These are phyloP conservation scores for Arachis stenosperma DNA, from an alignment of 306 rosid genomes.

Conservation along the genomic window DNA sequence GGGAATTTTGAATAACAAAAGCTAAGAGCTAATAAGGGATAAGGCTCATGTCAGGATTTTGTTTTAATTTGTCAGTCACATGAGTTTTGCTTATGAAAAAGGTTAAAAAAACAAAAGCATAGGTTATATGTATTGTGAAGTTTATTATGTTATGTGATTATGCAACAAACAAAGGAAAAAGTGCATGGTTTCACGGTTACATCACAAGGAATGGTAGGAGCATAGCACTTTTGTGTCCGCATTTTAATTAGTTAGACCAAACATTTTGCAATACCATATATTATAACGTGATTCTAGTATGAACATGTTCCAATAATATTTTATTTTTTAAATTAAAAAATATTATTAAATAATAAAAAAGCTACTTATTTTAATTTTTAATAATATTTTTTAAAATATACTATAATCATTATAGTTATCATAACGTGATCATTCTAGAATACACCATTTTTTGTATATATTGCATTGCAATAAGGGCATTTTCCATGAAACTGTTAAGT, in stretches of 20 bases:
- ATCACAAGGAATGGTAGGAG: constrained; percentile 25
- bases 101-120: constrained; percentile 6
- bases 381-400: too few species aligned
- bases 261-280: constrained; percentile 32
- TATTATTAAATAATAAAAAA: too few species aligned
- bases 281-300: too few species aligned
- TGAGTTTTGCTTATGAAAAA: constrained; percentile 45
- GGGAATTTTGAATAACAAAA: constrained; percentile 42
- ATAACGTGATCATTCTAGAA: too few species aligned
- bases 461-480: constrained; percentile 23
- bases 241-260: constrained; percentile 37
- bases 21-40: constrained; percentile 18
- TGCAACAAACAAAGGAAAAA: background rate
- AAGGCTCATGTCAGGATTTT: constrained; percentile 50
- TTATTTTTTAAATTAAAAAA: too few species aligned
- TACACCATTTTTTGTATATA: too few species aligned
- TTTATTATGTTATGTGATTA: constrained; percentile 24
- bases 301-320: too few species aligned
- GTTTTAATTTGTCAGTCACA: constrained; percentile 49
- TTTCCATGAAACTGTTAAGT: too few species aligned
- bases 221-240: constrained; percentile 23
- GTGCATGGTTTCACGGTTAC: constrained; percentile 19
- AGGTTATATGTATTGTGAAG: background rate
- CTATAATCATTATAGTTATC: too few species aligned
- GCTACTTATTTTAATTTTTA: too few species aligned